Evolutionary conservation across 345 rosid species (phyloP), one percentile per base, ranked within the genome.

Genomic region (Lepidium aucheri): DNA sequence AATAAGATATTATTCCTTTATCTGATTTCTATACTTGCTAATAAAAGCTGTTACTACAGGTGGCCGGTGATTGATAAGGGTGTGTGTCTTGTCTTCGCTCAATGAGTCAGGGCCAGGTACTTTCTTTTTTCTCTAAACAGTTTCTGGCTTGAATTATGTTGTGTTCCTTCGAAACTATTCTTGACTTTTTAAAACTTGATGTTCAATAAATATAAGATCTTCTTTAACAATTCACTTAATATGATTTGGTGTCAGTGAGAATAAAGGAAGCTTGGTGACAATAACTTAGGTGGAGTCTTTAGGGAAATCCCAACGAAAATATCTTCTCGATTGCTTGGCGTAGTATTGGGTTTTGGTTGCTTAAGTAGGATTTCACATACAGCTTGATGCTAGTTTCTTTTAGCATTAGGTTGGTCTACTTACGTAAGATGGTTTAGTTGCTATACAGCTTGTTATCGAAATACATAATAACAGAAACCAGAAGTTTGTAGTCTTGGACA

Each of bases 401-500:
- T 39, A 22, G 59, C 39, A 39, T 64, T 38, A 38, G 18, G 35
- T 55, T 55, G n/a, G 42, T 71, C 51, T 36, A 45, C 44, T 35
- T 56, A 16, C 15, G 38, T 64, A 7, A 30, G 14, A 56, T 3
- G 51, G 11, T 72, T 49, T 50, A 49, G 67, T 51, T 52, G 34
- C 26, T 66, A 2, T 33, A 66, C 36, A 72, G 5, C 53, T 7
- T 59, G 38, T 38, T 20, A 53, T 51, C 10, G 6, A 67, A 53
- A 53, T 66, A 67, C 33, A 67, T 45, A 74, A 56, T 53, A 57
- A 18, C 18, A 38, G 51, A 65, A 58, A 14, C 33, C 46, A 33
- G 16, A 28, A 41, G 54, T 35, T 45, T 59, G 26, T 28, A 52
- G 43, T 73, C 51, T 17, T 36, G 3, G 49, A 60, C 56, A 53